Evolutionary conservation across 164 flowering plant genomes (phyloP).

Genomic region (Cinnamomum micranthum): DNA sequence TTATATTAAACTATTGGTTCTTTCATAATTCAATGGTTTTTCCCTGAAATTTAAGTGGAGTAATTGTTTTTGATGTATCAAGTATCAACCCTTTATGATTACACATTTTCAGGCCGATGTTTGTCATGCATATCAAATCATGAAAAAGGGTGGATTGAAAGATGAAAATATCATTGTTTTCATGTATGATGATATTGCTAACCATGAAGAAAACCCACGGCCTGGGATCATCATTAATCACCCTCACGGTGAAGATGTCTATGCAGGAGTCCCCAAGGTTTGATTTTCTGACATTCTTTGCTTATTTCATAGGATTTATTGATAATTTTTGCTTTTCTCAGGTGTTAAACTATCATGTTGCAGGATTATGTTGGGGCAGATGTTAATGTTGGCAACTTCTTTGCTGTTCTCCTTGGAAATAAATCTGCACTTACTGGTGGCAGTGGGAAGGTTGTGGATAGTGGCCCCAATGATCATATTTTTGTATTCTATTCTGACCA

Average conservation of each 20-base stretch:
- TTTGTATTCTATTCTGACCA: constrained; percentile 79
- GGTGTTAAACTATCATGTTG: constrained; percentile 11
- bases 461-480: constrained; percentile 78
- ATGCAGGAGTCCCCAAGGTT: constrained; percentile 86
- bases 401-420: constrained; percentile 79
- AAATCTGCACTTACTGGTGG: constrained; percentile 76
- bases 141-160: constrained; percentile 77
- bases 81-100: not conserved
- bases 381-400: constrained; percentile 65
- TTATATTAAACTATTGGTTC: no score
- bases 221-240: constrained; percentile 75
- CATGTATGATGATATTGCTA: constrained; percentile 93
- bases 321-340: not conserved
- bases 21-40: no score
- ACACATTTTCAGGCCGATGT: constrained; percentile 59
- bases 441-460: constrained; percentile 78
- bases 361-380: constrained; percentile 86
- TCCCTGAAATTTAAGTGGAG: not conserved
- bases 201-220: constrained; percentile 64
- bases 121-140: constrained; percentile 88
- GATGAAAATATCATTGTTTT: constrained; percentile 85
- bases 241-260: constrained; percentile 75
- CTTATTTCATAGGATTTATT: not conserved
- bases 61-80: not conserved
- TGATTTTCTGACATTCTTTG: constrained; percentile 3